Base-by-base conservation (phyloP, 345 rosid species). In the Camelina laxa region DNA sequence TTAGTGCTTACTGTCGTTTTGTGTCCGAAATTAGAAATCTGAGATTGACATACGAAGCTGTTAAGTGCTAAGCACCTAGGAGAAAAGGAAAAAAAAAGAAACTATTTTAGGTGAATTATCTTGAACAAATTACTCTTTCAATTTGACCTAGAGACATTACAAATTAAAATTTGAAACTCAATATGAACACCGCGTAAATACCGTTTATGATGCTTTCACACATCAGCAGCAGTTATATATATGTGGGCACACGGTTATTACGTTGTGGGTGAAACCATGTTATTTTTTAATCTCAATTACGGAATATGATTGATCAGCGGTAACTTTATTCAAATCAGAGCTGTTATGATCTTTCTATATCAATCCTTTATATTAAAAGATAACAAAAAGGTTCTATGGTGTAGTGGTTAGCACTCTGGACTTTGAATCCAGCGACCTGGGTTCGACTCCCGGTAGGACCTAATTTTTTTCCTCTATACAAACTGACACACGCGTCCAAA, bases 381-480 rank as follows among this genome's bases (percentile, higher is more conserved):
- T 2, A 2, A 12, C 70, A 33, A 44, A 9, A 39, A 1, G 91
- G 90, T 89, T 88, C 86, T 80, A 84, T 87, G 98, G 96, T 90
- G 92, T 88, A 84, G 91, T 86, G 91, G 96, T 90, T 87, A 90
- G 96, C 94, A 90, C 91, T 86, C 85, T 85, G 95, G 90, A 87
- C 89, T 87, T 88, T 86, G 93, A 88, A 92, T 88, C 92, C 85
- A 85, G 92, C 85, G 91, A 86, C 91, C 92, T 87, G 89, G 92
- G 94, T 85, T 92, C 91, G 96, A 90, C 84, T 90, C 90, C 92
- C 92, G 89, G 89, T 89, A 84, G 90, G 96, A 86, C 89, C 91
- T 90, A 9, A 35, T 3, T 5, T 24, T 66, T 36, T 19, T 6
- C 19, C 2, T 2, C 13, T 36, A 16, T 16, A 47, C 9, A 42